These are phyloP conservation scores for Calycina herbarum DNA, from an alignment of 2,329 filamentous ascomycete genomes.

Conservation along the genomic window DNA sequence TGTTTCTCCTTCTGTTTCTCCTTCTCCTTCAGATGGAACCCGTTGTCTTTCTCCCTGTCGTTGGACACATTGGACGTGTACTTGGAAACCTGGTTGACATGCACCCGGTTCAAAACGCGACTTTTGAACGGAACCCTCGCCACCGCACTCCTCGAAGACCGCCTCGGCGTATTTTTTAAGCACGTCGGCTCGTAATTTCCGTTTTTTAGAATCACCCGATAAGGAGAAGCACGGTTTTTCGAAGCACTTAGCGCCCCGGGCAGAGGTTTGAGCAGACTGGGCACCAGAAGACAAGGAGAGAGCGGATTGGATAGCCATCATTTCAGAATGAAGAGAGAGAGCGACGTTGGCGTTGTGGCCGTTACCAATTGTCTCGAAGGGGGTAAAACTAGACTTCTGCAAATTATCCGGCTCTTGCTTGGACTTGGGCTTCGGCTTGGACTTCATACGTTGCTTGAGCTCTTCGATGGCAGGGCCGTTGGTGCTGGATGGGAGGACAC, in stretches of 20 bases:
- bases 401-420: constrained; percentile 37
- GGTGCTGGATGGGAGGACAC: constrained; percentile 39
- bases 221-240: constrained; percentile 52
- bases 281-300: constrained; percentile 45
- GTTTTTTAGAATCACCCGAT: constrained; percentile 49
- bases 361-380: constrained; percentile 43
- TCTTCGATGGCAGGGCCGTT: constrained; percentile 38
- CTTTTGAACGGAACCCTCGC: constrained; percentile 42
- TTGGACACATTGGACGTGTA: constrained; percentile 26
- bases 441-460: constrained; percentile 35
- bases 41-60: constrained; percentile 25
- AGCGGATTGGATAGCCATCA: constrained; percentile 55
- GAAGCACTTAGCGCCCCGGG: constrained; percentile 42
- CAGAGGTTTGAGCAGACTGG: constrained; percentile 39
- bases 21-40: constrained; percentile 32
- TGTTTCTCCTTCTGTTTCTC: constrained; percentile 29
- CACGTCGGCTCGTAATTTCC: constrained; percentile 44
- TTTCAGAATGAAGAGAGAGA: constrained; percentile 55
- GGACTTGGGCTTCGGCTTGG: constrained; percentile 42
- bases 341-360: constrained; percentile 44
- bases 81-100: constrained; percentile 41
- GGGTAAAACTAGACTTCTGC: constrained; percentile 27
- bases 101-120: constrained; percentile 49
- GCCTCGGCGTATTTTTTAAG: constrained; percentile 47
- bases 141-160: constrained; percentile 31